phyloP scores from a whole-genome alignment of 2,329 filamentous ascomycete genomes.

The Macrophomina pseudophaseolina region DNA sequence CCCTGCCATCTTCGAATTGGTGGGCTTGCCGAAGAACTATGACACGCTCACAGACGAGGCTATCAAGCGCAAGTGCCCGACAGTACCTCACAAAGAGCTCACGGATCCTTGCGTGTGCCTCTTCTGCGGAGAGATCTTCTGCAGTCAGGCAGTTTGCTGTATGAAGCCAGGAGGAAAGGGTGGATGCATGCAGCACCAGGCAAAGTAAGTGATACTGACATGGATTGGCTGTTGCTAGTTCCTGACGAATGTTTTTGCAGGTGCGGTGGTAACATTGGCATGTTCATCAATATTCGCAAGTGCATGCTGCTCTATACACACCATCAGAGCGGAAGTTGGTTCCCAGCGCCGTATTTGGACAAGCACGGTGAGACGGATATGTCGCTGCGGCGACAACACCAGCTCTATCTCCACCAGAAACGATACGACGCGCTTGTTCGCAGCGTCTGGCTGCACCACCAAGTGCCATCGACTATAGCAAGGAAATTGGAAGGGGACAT shows the following conservation, averaged over 20 bases:
- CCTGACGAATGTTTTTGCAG: conserved; percentile 51
- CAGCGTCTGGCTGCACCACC: conserved; percentile 84
- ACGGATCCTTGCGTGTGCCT: conserved; percentile 90
- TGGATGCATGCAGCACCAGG: conserved; percentile 85
- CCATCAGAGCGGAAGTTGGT: conserved; percentile 79
- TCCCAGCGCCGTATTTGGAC: conserved; percentile 90
- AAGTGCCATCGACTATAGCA: conserved; percentile 86
- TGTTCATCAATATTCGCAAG: conserved; percentile 96
- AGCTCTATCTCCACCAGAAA: conserved; percentile 91
- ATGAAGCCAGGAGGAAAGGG: conserved; percentile 64
- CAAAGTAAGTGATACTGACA: conserved; percentile 65
- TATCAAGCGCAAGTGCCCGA: conserved; percentile 81
- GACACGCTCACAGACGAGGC: conserved; percentile 92
- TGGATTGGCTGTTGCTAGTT: too few species aligned
- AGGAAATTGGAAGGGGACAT: conserved; percentile 92
- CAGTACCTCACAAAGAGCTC: conserved; percentile 81
- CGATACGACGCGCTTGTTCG: conserved; percentile 88
- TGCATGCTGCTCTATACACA: conserved; percentile 91
- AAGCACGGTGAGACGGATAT: conserved; percentile 94
- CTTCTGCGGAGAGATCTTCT: conserved; percentile 96
- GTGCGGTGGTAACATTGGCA: conserved; percentile 86
- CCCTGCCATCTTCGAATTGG: conserved; percentile 90
- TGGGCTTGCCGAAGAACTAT: conserved; percentile 89
- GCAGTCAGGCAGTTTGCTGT: conserved; percentile 92
- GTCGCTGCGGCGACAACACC: conserved; percentile 82